Percentiles rank a stretch among this genome's conserved stretches.
Conservation (phyloP, 495 filamentous ascomycete genomes). For the Hyaloscypha hepaticicola region DNA sequence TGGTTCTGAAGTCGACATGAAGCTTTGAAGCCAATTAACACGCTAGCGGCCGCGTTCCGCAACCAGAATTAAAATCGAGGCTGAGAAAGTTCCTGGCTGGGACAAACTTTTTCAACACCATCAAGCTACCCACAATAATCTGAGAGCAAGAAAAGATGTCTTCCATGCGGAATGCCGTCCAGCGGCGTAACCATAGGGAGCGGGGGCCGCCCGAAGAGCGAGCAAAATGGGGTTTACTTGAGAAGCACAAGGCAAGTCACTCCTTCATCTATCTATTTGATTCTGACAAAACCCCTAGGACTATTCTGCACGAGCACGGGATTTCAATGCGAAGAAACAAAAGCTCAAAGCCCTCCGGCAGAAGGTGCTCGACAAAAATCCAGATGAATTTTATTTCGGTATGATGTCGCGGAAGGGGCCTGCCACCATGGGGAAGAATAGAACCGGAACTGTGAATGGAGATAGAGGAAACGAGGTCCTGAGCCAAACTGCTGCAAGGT, state of each 20-base stretch:
- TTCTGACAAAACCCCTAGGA: conserved; percentile 52
- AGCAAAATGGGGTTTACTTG: conserved; percentile 77
- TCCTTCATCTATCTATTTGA: conserved; percentile 29
- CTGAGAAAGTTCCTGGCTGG: not conserved
- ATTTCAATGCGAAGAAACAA: conserved; percentile 84
- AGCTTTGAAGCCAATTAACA: not conserved
- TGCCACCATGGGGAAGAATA: conserved; percentile 30
- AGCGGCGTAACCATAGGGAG: conserved; percentile 72
- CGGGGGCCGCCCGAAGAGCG: conserved; percentile 83
- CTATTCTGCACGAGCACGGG: conserved; percentile 85
- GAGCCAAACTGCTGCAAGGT: conserved; percentile 69
- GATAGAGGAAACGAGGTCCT: conserved; percentile 61
- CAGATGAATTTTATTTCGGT: conserved; percentile 93
- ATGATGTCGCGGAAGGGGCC: conserved; percentile 68
- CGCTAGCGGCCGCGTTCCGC: not conserved
- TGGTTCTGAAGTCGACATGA: conserved; percentile 10
- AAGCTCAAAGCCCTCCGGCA: conserved; percentile 72
- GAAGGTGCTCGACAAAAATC: conserved; percentile 85
- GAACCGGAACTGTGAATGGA: conserved; percentile 53
- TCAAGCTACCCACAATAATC: not conserved
- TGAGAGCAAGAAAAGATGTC: conserved; percentile 55
- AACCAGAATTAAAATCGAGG: not conserved
- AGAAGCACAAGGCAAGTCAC: conserved; percentile 75
- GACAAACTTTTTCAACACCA: not conserved
- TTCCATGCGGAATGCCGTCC: conserved; percentile 78